Percentiles rank a stretch among this genome's conserved stretches.
phyloP scores from a whole-genome alignment of 2,329 filamentous ascomycete genomes.

The Fusarium sp. region DNA sequence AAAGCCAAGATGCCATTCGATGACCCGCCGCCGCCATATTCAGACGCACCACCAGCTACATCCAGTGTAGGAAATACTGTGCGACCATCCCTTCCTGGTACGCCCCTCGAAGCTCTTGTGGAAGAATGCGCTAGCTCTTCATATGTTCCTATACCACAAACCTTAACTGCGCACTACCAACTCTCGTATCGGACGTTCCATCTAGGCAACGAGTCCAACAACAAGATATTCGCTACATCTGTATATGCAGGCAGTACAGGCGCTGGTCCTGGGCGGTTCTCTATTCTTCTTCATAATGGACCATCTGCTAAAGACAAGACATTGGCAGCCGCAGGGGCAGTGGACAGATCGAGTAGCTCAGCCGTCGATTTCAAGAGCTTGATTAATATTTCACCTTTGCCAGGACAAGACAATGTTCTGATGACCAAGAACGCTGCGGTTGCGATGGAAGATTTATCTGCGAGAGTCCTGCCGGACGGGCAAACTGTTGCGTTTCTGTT shows the following conservation, averaged over 20 bases:
- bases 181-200: neutral
- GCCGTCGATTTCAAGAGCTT: neutral
- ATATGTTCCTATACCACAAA: neutral
- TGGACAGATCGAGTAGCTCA: neutral
- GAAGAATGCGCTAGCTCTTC: neutral
- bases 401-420: neutral
- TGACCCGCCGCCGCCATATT: too few relatives aligned
- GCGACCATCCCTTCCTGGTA: neutral
- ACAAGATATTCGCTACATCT: neutral
- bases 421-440: neutral
- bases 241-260: neutral
- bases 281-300: neutral
- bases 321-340: neutral
- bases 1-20: too few relatives aligned
- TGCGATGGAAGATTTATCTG: neutral
- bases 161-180: neutral
- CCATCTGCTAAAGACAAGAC: neutral
- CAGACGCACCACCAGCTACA: too few relatives aligned
- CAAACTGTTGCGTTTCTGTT: neutral
- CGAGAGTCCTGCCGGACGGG: neutral
- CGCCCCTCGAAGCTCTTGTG: neutral
- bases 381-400: neutral
- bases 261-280: neutral
- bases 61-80: too few relatives aligned
- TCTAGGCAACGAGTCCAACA: neutral